Conservation (phyloP, 768 basidiomycete species). For the Lactarius evosmus region DNA sequence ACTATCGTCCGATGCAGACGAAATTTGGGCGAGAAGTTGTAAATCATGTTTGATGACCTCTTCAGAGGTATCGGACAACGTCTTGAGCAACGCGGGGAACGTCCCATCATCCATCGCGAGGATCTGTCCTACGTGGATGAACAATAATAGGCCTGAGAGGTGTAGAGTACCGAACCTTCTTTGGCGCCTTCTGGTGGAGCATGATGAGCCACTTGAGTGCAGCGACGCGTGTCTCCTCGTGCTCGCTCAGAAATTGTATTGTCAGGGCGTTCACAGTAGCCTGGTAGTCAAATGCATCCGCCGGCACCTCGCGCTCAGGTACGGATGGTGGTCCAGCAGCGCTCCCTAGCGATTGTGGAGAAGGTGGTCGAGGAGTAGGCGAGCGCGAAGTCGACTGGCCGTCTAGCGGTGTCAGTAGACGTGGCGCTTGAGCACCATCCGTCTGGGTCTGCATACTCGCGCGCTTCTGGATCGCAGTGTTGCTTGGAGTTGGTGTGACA, state of each 20-base stretch:
- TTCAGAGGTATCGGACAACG: conserved; percentile 92
- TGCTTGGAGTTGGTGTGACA: conserved; percentile 25
- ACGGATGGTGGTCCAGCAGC: conserved; percentile 31
- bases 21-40: conserved; percentile 94
- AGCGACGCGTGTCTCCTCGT: conserved; percentile 93
- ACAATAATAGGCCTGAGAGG: background rate
- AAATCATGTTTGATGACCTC: conserved; percentile 97
- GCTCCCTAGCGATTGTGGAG: conserved; percentile 23
- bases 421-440: conserved; percentile 1
- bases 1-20: conserved; percentile 89
- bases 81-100: conserved; percentile 93
- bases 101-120: conserved; percentile 95
- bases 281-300: conserved; percentile 86
- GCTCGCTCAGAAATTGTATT: conserved; percentile 92
- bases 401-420: conserved; percentile 16
- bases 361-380: conserved; percentile 33
- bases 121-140: conserved; percentile 52
- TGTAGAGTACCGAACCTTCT: conserved; percentile 57
- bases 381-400: conserved; percentile 30
- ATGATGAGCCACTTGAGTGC: conserved; percentile 98
- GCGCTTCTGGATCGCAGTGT: conserved; percentile 29
- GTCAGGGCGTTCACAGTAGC: conserved; percentile 90
- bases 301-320: conserved; percentile 41
- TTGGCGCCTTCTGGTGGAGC: conserved; percentile 97
- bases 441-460: conserved; percentile 16